A percentile compares a stretch with the other conserved stretches of the same genome.
Evolutionary conservation across 2,329 filamentous ascomycete species (phyloP).

Genomic region (Phaeosphaeriaceae sp.): DNA sequence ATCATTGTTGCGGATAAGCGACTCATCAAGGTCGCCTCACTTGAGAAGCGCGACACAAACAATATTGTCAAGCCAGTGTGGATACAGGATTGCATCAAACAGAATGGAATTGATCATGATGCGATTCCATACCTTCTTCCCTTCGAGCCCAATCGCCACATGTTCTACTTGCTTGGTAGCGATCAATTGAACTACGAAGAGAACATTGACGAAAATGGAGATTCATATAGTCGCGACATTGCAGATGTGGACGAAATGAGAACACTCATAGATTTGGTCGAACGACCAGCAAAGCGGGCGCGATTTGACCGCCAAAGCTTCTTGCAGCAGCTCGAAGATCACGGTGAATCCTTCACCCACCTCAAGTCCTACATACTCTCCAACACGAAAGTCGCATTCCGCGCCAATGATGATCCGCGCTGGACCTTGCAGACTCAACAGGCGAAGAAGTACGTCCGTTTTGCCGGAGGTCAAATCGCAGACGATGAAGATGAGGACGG

Average conservation of each 20-base stretch:
- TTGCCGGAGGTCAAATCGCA: constrained; percentile 70
- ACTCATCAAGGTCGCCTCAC: constrained; percentile 79
- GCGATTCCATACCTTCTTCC: constrained; percentile 68
- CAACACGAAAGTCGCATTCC: constrained; percentile 32
- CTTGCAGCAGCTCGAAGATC: constrained; percentile 36
- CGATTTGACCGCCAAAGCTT: constrained; percentile 28
- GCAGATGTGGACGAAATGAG: constrained; percentile 66
- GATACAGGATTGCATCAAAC: constrained; percentile 80
- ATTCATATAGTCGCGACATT: constrained; percentile 81
- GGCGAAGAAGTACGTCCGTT: constrained; percentile 67
- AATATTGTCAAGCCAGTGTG: constrained; percentile 82
- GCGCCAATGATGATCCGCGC: constrained; percentile 8
- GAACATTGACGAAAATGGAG: constrained; percentile 78
- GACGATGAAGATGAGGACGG: constrained; percentile 58
- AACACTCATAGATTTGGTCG: constrained; percentile 48
- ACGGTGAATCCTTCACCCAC: constrained; percentile 28
- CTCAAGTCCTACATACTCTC: constrained; percentile 42
- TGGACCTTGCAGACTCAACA: constrained; percentile 47
- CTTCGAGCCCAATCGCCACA: constrained; percentile 68
- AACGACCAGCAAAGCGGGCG: constrained; percentile 18
- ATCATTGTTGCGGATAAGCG: constrained; percentile 81
- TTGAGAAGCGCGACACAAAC: constrained; percentile 74
- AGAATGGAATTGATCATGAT: constrained; percentile 62
- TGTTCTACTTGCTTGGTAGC: constrained; percentile 72
- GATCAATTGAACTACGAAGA: constrained; percentile 62